Evolutionary conservation across 2,329 filamentous ascomycete genomes (phyloP).

Genomic region (Fusarium tricinctum): DNA sequence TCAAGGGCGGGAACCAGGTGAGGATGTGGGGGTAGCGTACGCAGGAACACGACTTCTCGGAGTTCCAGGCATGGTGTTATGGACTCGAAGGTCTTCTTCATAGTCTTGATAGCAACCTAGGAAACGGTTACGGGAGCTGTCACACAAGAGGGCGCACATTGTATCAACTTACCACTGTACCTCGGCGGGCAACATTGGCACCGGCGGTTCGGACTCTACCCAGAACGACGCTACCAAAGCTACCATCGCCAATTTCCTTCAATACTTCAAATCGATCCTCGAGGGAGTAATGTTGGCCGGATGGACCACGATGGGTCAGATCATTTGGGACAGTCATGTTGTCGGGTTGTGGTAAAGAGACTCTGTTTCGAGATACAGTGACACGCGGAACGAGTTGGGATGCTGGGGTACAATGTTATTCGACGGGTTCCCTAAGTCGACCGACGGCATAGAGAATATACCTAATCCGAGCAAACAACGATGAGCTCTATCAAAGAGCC

Average conservation of each 20-base stretch:
- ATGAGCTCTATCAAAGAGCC: conserved; percentile 57
- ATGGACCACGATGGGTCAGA: conserved; percentile 76
- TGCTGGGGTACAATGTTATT: conserved; percentile 43
- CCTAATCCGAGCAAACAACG: conserved; percentile 45
- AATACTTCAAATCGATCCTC: conserved; percentile 97
- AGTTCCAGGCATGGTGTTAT: conserved; percentile 92
- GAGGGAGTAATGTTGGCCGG: conserved; percentile 73
- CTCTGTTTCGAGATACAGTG: conserved; percentile 40
- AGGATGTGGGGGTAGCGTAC: conserved; percentile 86
- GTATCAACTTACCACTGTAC: conserved; percentile 82
- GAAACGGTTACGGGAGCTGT: conserved; percentile 37
- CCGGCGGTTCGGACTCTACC: conserved; percentile 93
- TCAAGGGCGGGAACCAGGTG: conserved; percentile 98
- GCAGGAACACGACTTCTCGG: conserved; percentile 95
- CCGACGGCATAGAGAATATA: conserved; percentile 43
- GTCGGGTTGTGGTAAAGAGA: conserved; percentile 38
- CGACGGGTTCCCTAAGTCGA: conserved; percentile 32
- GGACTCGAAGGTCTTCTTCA: conserved; percentile 99
- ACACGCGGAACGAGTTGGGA: conserved; percentile 37
- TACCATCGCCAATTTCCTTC: conserved; percentile 98
- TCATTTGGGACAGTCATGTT: conserved; percentile 85
- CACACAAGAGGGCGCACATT: conserved; percentile 25
- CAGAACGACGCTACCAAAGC: conserved; percentile 95
- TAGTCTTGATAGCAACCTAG: conserved; percentile 98
- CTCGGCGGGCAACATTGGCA: conserved; percentile 87